Evolutionary conservation across 1,284 basidiomycete species (phyloP).

Genomic region (Puccinia polysora): DNA sequence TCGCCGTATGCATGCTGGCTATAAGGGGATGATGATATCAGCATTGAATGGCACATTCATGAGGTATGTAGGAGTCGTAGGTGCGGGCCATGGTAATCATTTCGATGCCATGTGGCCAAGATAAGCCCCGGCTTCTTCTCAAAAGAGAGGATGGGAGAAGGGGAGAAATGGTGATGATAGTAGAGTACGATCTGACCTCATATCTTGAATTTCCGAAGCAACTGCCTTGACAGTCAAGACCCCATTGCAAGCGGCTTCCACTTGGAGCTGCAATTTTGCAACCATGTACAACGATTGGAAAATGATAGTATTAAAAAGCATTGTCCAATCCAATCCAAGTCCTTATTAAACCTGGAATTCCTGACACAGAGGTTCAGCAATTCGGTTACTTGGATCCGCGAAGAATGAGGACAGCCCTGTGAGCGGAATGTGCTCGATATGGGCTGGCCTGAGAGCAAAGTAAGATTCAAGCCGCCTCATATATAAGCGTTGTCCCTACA

Average conservation of each 20-base stretch:
- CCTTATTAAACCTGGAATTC: not conserved
- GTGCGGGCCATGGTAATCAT: not conserved
- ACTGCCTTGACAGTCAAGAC: conserved; percentile 3
- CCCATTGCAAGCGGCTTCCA: not conserved
- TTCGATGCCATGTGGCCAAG: not conserved
- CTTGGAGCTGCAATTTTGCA: not conserved
- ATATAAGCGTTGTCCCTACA: too few relatives aligned
- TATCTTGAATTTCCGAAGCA: conserved; percentile 12
- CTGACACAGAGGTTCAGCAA: too few relatives aligned
- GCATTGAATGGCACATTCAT: not conserved
- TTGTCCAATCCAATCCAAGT: not conserved
- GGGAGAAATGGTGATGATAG: not conserved
- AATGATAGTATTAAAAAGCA: not conserved
- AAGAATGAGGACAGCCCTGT: too few relatives aligned
- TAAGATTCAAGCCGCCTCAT: too few relatives aligned
- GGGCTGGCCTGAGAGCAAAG: too few relatives aligned
- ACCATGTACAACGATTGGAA: not conserved
- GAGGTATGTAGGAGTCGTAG: not conserved
- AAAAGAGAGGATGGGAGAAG: not conserved
- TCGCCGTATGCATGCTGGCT: conserved; percentile 9
- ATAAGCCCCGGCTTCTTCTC: not conserved
- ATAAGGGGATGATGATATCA: not conserved
- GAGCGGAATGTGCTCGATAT: too few relatives aligned
- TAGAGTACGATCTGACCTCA: not conserved
- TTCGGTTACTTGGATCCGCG: too few relatives aligned